Evolutionary conservation across 768 basidiomycete species (phyloP).

Genomic region (Hypsizygus marmoreus): DNA sequence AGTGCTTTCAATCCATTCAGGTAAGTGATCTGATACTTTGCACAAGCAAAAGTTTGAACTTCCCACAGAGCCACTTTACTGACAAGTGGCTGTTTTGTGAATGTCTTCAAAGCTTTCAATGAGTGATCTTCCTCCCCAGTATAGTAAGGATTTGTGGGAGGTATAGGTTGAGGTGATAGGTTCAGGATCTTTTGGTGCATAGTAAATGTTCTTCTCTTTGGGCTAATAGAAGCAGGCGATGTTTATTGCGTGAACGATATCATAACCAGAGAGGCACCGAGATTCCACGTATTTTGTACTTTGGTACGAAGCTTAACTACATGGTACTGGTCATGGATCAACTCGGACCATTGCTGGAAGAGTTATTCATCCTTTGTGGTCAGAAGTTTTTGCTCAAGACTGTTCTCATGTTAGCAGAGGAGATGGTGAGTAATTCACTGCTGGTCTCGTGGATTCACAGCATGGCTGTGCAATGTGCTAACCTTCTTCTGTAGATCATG

Average conservation of each 20-base stretch:
- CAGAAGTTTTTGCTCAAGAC: slow-evolving; percentile 80
- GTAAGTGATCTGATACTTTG: no score
- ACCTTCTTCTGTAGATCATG: slow-evolving; percentile 56
- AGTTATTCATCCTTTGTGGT: slow-evolving; percentile 69
- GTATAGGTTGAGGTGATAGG: slow-evolving; percentile 2
- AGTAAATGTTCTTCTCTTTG: no score
- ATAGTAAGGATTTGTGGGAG: slow-evolving; percentile 7
- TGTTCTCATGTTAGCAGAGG: slow-evolving; percentile 76
- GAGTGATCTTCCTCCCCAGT: no score
- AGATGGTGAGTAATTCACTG: slow-evolving; percentile 50
- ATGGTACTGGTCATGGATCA: slow-evolving; percentile 67
- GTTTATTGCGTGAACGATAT: slow-evolving; percentile 83
- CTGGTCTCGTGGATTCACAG: slow-evolving; percentile 18
- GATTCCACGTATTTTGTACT: slow-evolving; percentile 76
- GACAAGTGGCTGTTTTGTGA: no score
- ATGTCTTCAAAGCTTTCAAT: no score
- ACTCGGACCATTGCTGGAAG: slow-evolving; percentile 66
- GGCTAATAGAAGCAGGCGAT: slow-evolving; percentile 55
- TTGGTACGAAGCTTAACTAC: slow-evolving; percentile 54
- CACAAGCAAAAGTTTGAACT: no score
- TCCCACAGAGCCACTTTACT: no score
- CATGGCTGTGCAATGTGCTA: no score
- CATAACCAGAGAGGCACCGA: slow-evolving; percentile 75
- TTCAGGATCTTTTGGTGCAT: slow-evolving; percentile 5
- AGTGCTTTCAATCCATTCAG: no score